phyloP scores from a whole-genome alignment of 1,139 yeast genomes.

The Blastobotrys arbuscula region DNA sequence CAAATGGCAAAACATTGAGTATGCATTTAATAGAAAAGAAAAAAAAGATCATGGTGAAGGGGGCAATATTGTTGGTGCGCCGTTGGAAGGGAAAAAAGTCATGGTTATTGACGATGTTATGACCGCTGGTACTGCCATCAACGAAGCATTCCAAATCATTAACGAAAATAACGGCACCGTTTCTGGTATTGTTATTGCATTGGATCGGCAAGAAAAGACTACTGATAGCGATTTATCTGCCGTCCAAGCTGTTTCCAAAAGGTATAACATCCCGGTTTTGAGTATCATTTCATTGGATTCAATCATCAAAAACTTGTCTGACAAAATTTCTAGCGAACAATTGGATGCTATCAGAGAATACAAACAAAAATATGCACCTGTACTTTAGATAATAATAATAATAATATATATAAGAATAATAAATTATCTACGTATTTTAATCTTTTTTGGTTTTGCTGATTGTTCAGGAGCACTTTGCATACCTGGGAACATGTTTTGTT shows the following conservation, averaged over 20 bases:
- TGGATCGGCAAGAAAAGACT: constrained; percentile 91
- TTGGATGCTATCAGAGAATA: constrained; percentile 33
- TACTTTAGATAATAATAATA: not conserved
- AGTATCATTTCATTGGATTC: constrained; percentile 75
- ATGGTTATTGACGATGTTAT: constrained; percentile 93
- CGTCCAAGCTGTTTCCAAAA: constrained; percentile 69
- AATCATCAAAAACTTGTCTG: constrained; percentile 56
- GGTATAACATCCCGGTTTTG: constrained; percentile 73
- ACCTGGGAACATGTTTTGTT: constrained; percentile 30
- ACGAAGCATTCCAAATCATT: constrained; percentile 85
- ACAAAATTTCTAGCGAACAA: constrained; percentile 41
- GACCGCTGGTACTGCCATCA: constrained; percentile 98
- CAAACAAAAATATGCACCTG: constrained; percentile 28
- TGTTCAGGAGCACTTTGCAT: constrained; percentile 22
- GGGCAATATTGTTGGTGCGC: constrained; percentile 85
- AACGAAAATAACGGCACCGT: constrained; percentile 63
- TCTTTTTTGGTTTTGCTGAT: constrained; percentile 23
- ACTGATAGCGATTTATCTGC: constrained; percentile 66
- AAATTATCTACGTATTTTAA: constrained; percentile 20
- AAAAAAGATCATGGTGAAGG: constrained; percentile 99
- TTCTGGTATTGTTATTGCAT: constrained; percentile 81
- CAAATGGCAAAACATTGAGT: constrained; percentile 49
- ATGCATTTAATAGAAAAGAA: constrained; percentile 49
- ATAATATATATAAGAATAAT: not conserved
- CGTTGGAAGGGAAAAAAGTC: constrained; percentile 62